phyloP scores from a whole-genome alignment of 495 filamentous ascomycete genomes.

The Clohesyomyces aquaticus region DNA sequence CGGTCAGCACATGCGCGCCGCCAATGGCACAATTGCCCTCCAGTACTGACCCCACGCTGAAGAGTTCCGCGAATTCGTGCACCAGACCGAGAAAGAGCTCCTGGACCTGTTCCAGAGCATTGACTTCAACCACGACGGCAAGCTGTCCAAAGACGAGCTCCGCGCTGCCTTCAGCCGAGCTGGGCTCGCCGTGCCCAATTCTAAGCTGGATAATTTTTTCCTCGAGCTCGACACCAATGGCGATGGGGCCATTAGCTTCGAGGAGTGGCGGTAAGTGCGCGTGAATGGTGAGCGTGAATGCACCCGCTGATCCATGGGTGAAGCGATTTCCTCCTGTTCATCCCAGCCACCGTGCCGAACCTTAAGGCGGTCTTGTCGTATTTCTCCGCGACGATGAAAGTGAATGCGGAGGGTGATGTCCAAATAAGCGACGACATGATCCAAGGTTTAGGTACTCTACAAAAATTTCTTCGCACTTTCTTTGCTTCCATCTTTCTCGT shows the following conservation, averaged over 20 bases:
- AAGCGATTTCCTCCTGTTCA: slow-evolving; percentile 94
- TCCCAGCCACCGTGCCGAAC: slow-evolving; percentile 72
- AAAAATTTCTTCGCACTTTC: slow-evolving; percentile 70
- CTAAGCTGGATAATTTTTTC: slow-evolving; percentile 84
- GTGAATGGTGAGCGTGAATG: not conserved
- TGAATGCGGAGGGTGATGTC: slow-evolving; percentile 94
- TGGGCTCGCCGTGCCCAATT: slow-evolving; percentile 75
- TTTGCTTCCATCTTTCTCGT: slow-evolving; percentile 69
- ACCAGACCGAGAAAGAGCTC: slow-evolving; percentile 80
- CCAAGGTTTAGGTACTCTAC: slow-evolving; percentile 90
- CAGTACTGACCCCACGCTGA: slow-evolving; percentile 15
- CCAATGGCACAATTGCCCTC: not conserved
- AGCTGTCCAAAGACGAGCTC: slow-evolving; percentile 84
- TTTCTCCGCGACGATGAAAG: slow-evolving; percentile 84
- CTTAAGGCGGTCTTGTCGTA: slow-evolving; percentile 88
- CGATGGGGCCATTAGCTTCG: slow-evolving; percentile 85
- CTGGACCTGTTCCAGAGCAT: slow-evolving; percentile 82
- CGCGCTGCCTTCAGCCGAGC: slow-evolving; percentile 73
- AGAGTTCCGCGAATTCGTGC: slow-evolving; percentile 91
- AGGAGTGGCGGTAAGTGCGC: slow-evolving; percentile 88
- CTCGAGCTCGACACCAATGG: slow-evolving; percentile 84
- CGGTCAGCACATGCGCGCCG: slow-evolving; percentile 62
- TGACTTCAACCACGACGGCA: slow-evolving; percentile 83
- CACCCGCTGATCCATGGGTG: slow-evolving; percentile 38
- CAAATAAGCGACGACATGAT: slow-evolving; percentile 84